Evolutionary conservation across 164 flowering plant genomes (phyloP).

Genomic region (Tinospora cordifolia): DNA sequence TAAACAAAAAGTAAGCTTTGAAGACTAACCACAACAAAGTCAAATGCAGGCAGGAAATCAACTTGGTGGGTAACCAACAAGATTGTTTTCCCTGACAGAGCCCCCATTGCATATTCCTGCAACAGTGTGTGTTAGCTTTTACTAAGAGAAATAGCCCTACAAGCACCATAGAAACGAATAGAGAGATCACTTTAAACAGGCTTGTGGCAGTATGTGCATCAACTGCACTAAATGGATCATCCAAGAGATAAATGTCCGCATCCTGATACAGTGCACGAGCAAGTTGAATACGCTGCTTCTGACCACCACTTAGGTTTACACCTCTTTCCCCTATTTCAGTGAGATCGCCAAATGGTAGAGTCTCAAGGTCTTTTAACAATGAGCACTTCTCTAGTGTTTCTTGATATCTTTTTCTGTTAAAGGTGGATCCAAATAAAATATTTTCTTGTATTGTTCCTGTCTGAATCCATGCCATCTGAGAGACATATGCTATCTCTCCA

Average conservation of each 20-base stretch:
- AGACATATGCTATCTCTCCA: conserved; percentile 73
- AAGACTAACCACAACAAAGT: conserved; percentile 62
- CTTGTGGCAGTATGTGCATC: conserved; percentile 75
- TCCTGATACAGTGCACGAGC: conserved; percentile 84
- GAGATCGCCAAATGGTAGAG: conserved; percentile 64
- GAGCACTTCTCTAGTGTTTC: conserved; percentile 60
- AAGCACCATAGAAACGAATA: background rate
- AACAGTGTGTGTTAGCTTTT: conserved; percentile 9
- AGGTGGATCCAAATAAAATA: conserved; percentile 71
- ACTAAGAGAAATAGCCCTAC: background rate
- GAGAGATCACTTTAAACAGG: conserved; percentile 6
- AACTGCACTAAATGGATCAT: conserved; percentile 89
- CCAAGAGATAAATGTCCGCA: conserved; percentile 76
- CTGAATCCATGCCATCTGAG: conserved; percentile 90
- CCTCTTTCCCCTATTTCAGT: conserved; percentile 83
- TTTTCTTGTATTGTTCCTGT: conserved; percentile 83
- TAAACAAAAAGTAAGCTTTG: background rate
- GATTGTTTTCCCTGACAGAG: conserved; percentile 60
- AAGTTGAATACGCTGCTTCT: conserved; percentile 83
- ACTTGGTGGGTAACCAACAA: conserved; percentile 88
- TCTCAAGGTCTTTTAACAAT: conserved; percentile 63
- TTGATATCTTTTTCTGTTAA: conserved; percentile 49
- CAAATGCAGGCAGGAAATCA: conserved; percentile 78
- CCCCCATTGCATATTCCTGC: conserved; percentile 75
- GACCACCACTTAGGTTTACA: conserved; percentile 87